Base-by-base conservation (phyloP, 2,329 filamentous ascomycete genomes). In the Ascochyta viciae-villosae region DNA sequence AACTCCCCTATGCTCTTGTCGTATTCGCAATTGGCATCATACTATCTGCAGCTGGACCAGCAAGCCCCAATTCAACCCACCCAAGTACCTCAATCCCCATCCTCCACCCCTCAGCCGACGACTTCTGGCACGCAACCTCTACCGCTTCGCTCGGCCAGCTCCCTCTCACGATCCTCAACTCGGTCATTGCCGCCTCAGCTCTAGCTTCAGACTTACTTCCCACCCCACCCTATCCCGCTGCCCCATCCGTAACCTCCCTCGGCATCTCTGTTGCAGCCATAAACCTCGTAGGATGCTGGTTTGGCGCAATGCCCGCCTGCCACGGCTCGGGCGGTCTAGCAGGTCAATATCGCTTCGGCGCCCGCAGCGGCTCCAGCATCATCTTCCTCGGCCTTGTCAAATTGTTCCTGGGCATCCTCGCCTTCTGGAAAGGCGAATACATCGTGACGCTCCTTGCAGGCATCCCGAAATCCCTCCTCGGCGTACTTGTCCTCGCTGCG, bases 271-370 rank as follows among this genome's bases (percentile, higher is more conserved):
- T 98, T 4, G 88, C 89, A 0, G 68, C 81, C 2, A 96, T 96
- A 86, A 98, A 98, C 72, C 79, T 97, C 3, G 74, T 89, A 1
- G 89, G 90, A 15, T 93, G 91, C 67, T 96, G 91, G 90, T 96
- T 96, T 67, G 93, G 93, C 43, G 90, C 89, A 5, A 98, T 97
- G 95, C 95, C 94, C 3, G 87, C 95, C 4, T 98, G 95, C 71
- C 95, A 98, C 72, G 94, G 94, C 5, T 92, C 92, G 0, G 94
- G 94, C 2, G 94, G 94, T 0, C 81, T 98, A 0, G 95, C 95
- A 5, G 95, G 90, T 0, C 94, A 98, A 73, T 91, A 92, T 74
- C 87, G 92, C 4, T 98, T 98, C 65, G 94, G 94, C 0, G 93
- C 94, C 4, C 87, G 94, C 43, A 96, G 91, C 56, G 94, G 94